Conservation (phyloP, 345 rosid genomes). For the Euphorbia lathyris region DNA sequence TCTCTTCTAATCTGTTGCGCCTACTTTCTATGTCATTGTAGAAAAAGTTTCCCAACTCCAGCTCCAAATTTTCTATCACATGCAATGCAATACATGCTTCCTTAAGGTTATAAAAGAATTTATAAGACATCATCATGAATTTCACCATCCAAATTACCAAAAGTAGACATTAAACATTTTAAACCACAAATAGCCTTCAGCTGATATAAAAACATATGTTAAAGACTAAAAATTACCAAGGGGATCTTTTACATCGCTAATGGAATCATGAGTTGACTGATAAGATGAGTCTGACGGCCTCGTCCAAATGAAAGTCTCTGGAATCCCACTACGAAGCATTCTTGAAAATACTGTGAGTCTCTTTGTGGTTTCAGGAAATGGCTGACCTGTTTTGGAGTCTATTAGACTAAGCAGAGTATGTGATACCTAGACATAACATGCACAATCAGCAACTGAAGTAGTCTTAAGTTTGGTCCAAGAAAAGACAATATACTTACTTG, state of each 20-base stretch:
- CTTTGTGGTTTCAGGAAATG: constrained; percentile 51
- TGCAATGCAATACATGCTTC: not conserved
- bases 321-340: constrained; percentile 86
- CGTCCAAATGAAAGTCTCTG: constrained; percentile 71
- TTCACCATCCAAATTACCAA: not conserved
- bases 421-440: constrained; percentile 61
- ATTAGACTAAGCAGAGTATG: constrained; percentile 95
- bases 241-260: constrained; percentile 43
- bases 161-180: not conserved
- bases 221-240: constrained; percentile 27
- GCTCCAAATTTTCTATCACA: not conserved
- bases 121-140: not conserved
- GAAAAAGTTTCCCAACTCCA: not conserved
- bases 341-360: constrained; percentile 62
- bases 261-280: constrained; percentile 33
- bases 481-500: constrained; percentile 58
- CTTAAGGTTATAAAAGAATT: not conserved
- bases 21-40: not conserved
- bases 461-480: constrained; percentile 9
- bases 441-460: constrained; percentile 21
- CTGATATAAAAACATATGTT: not conserved
- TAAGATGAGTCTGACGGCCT: constrained; percentile 44
- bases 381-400: constrained; percentile 69
- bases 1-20: not conserved
- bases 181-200: not conserved